A percentile compares a stretch with the other conserved stretches of the same genome.
Evolutionary conservation across 1,284 basidiomycete species (phyloP).

Genomic region (Apiotrichum laibachii): DNA sequence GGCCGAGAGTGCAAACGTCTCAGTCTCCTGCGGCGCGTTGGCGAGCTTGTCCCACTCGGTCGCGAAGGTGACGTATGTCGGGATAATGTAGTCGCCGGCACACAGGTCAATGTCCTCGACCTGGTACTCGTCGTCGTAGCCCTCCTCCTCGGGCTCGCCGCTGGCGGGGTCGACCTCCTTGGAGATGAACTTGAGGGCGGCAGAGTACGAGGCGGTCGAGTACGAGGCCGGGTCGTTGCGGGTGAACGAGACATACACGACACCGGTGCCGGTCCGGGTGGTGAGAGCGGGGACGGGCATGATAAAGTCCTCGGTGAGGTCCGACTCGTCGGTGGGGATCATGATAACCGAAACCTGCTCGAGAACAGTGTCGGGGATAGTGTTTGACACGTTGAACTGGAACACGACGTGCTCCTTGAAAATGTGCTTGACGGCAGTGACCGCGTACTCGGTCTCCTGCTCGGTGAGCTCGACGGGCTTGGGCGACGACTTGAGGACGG

Average conservation of each 20-base stretch:
- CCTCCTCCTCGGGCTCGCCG: conserved; percentile 96
- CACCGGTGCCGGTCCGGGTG: conserved; percentile 67
- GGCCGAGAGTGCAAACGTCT: conserved; percentile 90
- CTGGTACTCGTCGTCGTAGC: conserved; percentile 98
- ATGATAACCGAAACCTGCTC: conserved; percentile 96
- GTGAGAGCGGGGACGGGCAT: conserved; percentile 74
- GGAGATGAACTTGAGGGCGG: conserved; percentile 92
- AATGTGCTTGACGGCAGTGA: conserved; percentile 93
- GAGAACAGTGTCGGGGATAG: conserved; percentile 94
- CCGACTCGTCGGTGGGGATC: conserved; percentile 70
- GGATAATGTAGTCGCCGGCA: conserved; percentile 87
- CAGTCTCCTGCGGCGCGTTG: conserved; percentile 70
- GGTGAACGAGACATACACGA: conserved; percentile 92
- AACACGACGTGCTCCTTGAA: conserved; percentile 95
- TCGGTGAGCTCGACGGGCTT: conserved; percentile 87
- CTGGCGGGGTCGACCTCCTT: conserved; percentile 96
- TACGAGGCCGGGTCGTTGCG: conserved; percentile 74
- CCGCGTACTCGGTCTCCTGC: conserved; percentile 96
- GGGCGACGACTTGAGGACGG: conserved; percentile 79
- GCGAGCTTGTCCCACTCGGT: conserved; percentile 93
- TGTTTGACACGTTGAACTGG: conserved; percentile 99
- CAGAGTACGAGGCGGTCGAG: conserved; percentile 79
- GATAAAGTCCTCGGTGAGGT: conserved; percentile 91
- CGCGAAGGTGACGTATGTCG: conserved; percentile 84
- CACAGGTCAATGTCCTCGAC: conserved; percentile 92